Evolutionary conservation across 257 asterid species (phyloP).

Genomic region (Gardenia jasminoides): DNA sequence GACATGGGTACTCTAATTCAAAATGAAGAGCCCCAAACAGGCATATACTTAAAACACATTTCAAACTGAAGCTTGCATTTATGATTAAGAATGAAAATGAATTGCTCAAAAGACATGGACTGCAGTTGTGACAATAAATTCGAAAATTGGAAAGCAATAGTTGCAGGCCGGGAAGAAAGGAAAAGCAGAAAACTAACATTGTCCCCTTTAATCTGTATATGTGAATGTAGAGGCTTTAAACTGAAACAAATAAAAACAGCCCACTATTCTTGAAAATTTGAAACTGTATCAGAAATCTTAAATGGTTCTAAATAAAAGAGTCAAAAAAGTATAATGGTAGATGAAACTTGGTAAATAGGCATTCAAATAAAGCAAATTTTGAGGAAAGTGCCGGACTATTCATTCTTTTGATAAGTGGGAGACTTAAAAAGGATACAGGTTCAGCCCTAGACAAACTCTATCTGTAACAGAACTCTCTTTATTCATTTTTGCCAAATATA

Average conservation of each 20-base stretch:
- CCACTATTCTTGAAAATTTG: background rate
- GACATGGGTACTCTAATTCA: too few species aligned
- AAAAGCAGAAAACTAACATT: background rate
- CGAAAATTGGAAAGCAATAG: background rate
- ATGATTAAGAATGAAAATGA: too few species aligned
- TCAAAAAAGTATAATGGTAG: background rate
- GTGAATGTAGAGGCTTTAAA: too few species aligned
- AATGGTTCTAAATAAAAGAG: background rate
- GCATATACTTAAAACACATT: too few species aligned
- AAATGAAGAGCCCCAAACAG: too few species aligned
- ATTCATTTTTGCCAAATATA: too few species aligned
- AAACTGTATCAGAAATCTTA: background rate
- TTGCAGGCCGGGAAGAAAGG: background rate
- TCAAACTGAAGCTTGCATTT: too few species aligned
- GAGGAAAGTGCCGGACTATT: background rate
- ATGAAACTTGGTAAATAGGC: background rate
- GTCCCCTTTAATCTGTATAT: background rate
- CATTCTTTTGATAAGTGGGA: background rate
- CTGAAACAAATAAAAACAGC: background rate
- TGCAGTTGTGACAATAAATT: too few species aligned
- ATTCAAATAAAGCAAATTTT: background rate
- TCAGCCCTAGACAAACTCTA: background rate
- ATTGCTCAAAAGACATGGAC: too few species aligned
- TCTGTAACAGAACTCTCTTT: too few species aligned
- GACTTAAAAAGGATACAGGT: background rate